Percentiles rank a stretch among this genome's conserved stretches.
These are phyloP conservation scores for Tricholoma sp. DNA, from an alignment of 768 basidiomycete species.

Conservation along the genomic window DNA sequence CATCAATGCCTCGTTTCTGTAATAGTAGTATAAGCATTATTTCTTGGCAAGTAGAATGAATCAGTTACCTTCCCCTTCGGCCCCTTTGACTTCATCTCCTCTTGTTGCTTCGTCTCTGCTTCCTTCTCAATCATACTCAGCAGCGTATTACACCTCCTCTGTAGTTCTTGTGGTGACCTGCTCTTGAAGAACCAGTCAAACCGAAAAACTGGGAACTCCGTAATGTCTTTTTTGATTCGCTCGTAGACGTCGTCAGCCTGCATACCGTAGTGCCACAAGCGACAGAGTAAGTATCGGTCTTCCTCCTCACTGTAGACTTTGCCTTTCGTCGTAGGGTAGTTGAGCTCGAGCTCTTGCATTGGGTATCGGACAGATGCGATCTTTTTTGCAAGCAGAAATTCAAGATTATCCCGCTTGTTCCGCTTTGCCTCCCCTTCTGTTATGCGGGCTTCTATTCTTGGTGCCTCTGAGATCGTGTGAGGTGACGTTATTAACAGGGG, in stretches of 20 bases:
- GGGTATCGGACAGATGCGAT: slow-evolving; percentile 81
- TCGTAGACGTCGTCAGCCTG: slow-evolving; percentile 88
- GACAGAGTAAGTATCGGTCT: slow-evolving; percentile 89
- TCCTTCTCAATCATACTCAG: slow-evolving; percentile 93
- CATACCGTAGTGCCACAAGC: slow-evolving; percentile 88
- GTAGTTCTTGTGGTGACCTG: slow-evolving; percentile 82
- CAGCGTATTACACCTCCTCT: slow-evolving; percentile 82
- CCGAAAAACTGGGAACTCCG: slow-evolving; percentile 93
- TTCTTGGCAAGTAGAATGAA: neutral
- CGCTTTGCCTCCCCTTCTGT: slow-evolving; percentile 87
- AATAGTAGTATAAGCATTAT: slow-evolving; percentile 1
- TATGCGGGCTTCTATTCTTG: slow-evolving; percentile 79
- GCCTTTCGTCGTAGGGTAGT: slow-evolving; percentile 93
- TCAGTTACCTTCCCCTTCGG: slow-evolving; percentile 51
- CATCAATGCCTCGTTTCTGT: slow-evolving; percentile 72
- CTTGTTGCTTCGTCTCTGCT: slow-evolving; percentile 60
- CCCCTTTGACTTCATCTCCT: slow-evolving; percentile 60
- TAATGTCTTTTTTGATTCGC: slow-evolving; percentile 92
- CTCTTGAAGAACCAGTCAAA: slow-evolving; percentile 99
- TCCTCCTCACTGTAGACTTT: slow-evolving; percentile 97
- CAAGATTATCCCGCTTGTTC: slow-evolving; percentile 76
- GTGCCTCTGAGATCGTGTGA: slow-evolving; percentile 48
- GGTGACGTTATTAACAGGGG: neutral
- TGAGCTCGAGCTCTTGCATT: slow-evolving; percentile 95
- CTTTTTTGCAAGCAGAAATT: slow-evolving; percentile 75